phyloP scores from a whole-genome alignment of 1,139 yeast species.

The Yamadazyma diospyri region DNA sequence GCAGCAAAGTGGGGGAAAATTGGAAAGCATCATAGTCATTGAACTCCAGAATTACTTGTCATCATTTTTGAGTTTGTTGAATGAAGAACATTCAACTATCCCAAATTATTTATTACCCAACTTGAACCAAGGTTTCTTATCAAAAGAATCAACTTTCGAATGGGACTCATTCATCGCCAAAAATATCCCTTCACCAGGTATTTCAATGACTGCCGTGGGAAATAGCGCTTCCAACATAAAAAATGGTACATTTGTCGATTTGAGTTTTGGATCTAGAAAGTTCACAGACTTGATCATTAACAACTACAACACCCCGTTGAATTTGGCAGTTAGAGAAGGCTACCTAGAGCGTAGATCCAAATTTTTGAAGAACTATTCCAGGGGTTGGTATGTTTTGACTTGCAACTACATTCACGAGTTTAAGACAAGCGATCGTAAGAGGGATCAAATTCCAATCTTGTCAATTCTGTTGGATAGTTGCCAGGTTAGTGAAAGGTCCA shows the following conservation, averaged over 20 bases:
- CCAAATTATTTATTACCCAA: conserved; percentile 64
- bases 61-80: conserved; percentile 64
- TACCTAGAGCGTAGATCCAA: conserved; percentile 86
- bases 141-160: conserved; percentile 76
- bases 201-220: conserved; percentile 30
- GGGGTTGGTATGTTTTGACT: conserved; percentile 89
- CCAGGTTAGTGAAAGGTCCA: conserved; percentile 76
- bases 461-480: conserved; percentile 81
- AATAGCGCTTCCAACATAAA: conserved; percentile 22
- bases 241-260: conserved; percentile 68
- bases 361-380: conserved; percentile 81
- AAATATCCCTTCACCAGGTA: conserved; percentile 47
- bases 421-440: conserved; percentile 76
- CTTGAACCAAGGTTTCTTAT: conserved; percentile 68
- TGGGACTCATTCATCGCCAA: conserved; percentile 83
- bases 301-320: conserved; percentile 66
- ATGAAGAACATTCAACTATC: conserved; percentile 66
- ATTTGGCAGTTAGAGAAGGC: conserved; percentile 74
- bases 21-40: conserved; percentile 82
- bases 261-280: conserved; percentile 66
- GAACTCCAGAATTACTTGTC: conserved; percentile 82
- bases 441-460: conserved; percentile 84
- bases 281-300: conserved; percentile 61
- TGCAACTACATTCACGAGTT: conserved; percentile 88
- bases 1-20: conserved; percentile 83